Evolutionary conservation across 345 rosid genomes (phyloP).

Genomic region (Trapa incisa): DNA sequence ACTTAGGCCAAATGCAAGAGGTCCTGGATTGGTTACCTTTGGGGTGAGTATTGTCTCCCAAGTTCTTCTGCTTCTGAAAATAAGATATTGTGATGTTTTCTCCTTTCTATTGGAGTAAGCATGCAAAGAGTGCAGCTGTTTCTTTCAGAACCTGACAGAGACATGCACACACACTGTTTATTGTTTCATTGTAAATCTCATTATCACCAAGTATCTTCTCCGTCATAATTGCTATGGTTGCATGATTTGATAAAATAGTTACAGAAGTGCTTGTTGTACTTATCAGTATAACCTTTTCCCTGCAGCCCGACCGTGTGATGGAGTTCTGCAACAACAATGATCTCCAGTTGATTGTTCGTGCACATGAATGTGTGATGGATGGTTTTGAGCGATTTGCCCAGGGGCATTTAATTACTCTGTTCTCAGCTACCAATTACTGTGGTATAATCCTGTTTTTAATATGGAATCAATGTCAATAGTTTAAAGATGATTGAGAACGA

Average conservation of each 20-base stretch:
- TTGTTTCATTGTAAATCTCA: neutral
- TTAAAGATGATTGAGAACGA: neutral
- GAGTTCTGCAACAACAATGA: slow-evolving; percentile 97
- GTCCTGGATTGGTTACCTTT: slow-evolving; percentile 93
- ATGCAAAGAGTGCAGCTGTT: slow-evolving; percentile 2
- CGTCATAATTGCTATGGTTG: neutral
- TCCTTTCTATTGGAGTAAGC: neutral
- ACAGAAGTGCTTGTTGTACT: neutral
- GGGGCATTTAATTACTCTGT: slow-evolving; percentile 93
- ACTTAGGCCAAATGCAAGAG: slow-evolving; percentile 93
- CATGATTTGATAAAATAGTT: neutral
- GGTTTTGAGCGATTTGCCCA: slow-evolving; percentile 98
- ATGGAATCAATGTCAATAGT: neutral
- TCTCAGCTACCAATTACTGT: slow-evolving; percentile 93
- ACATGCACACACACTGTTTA: neutral
- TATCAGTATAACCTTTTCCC: neutral
- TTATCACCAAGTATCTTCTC: neutral
- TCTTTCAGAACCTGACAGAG: neutral
- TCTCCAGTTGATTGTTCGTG: slow-evolving; percentile 94
- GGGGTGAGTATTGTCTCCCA: slow-evolving; percentile 49
- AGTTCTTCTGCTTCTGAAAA: neutral
- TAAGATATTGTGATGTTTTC: neutral
- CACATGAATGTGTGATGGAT: slow-evolving; percentile 99
- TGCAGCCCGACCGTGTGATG: slow-evolving; percentile 99
- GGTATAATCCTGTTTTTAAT: slow-evolving; percentile 32